phyloP scores from a whole-genome alignment of 2,329 filamentous ascomycete species.

The Dactylonectria macrodidyma region DNA sequence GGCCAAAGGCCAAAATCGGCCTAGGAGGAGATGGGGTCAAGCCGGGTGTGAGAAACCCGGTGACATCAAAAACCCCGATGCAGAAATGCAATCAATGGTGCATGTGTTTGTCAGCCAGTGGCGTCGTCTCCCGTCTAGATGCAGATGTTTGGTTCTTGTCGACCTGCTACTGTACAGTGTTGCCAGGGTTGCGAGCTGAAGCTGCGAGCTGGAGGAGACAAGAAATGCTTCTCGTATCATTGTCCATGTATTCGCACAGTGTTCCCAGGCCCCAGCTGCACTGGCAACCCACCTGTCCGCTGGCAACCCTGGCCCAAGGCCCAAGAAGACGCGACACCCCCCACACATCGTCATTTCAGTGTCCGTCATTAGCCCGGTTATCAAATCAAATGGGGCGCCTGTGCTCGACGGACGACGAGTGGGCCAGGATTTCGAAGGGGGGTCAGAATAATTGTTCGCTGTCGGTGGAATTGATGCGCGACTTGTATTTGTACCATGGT shows the following conservation, averaged over 20 bases:
- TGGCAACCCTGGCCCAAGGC: constrained; percentile 40
- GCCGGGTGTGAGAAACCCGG: no score
- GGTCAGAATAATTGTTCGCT: constrained; percentile 18
- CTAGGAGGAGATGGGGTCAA: background rate
- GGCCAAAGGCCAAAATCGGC: background rate
- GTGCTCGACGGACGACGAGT: constrained; percentile 44
- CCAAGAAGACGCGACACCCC: constrained; percentile 42
- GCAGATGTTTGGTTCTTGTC: background rate
- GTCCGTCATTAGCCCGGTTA: constrained; percentile 47
- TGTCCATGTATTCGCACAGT: constrained; percentile 43
- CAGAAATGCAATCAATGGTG: background rate
- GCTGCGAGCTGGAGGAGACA: background rate
- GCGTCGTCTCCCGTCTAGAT: background rate
- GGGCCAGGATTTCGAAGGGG: constrained; percentile 33
- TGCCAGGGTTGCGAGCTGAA: background rate
- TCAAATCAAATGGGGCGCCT: constrained; percentile 48
- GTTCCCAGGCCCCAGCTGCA: constrained; percentile 38
- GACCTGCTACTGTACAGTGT: background rate
- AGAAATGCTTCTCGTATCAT: constrained; percentile 2
- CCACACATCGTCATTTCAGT: constrained; percentile 50
- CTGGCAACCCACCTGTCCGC: constrained; percentile 46
- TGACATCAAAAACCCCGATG: background rate
- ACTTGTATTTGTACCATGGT: constrained; percentile 13
- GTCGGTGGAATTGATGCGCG: constrained; percentile 14
- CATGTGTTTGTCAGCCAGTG: background rate